Conservation (phyloP, 169 alveolate species). For the Plasmodium inui region DNA sequence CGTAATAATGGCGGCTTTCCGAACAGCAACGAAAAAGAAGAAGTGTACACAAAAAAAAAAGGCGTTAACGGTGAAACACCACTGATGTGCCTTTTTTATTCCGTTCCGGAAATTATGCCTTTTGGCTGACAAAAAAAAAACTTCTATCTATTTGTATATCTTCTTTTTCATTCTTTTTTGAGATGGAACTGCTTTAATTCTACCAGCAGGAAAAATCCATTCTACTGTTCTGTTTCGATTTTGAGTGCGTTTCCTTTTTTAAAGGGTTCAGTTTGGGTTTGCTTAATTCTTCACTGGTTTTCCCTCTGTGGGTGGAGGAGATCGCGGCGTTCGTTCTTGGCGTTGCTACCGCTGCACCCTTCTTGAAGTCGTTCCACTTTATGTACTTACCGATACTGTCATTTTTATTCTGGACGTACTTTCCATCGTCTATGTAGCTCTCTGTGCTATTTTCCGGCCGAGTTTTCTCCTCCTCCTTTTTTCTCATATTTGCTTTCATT, state of each 20-base stretch:
- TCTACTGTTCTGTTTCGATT: slow-evolving; percentile 20
- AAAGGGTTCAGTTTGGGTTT: slow-evolving; percentile 11
- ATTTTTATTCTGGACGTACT: slow-evolving; percentile 51
- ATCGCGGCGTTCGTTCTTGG: neutral
- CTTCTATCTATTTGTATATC: neutral
- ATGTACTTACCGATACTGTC: slow-evolving; percentile 62
- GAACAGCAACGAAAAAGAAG: neutral
- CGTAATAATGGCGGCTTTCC: neutral
- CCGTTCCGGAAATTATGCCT: neutral
- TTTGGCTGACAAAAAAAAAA: neutral
- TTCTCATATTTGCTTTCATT: slow-evolving; percentile 50
- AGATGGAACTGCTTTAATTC: neutral
- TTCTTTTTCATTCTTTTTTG: neutral
- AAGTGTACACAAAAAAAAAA: neutral
- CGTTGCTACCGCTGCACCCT: neutral
- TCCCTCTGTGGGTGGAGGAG: neutral
- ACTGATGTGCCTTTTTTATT: slow-evolving; percentile 6
- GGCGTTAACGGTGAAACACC: neutral
- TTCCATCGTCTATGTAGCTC: slow-evolving; percentile 52
- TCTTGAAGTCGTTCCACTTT: slow-evolving; percentile 53
- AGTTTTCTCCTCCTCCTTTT: slow-evolving; percentile 2
- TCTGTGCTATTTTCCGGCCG: slow-evolving; percentile 17
- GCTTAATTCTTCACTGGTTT: slow-evolving; percentile 14
- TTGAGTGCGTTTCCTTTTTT: slow-evolving; percentile 46
- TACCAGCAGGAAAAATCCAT: slow-evolving; percentile 69